phyloP scores from a whole-genome alignment of 306 rosid species.

The Malus sieversii region DNA sequence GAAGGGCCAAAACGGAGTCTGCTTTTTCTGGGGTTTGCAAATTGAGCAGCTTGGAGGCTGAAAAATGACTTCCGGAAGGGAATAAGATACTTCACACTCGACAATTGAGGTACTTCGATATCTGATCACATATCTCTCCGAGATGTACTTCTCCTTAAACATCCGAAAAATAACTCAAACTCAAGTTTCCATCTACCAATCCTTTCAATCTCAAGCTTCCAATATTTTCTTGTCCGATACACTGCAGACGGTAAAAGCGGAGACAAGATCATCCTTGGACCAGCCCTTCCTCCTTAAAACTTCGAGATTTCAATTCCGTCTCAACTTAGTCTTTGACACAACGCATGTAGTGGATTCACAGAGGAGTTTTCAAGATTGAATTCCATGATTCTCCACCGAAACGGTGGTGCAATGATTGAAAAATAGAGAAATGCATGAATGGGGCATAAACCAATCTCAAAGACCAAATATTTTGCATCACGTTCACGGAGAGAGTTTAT shows the following conservation, averaged over 20 bases:
- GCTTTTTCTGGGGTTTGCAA: neutral
- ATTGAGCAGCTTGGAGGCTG: constrained; percentile 2
- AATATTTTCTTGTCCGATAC: constrained; percentile 28
- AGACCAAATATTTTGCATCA: constrained; percentile 10
- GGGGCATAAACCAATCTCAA: constrained; percentile 19
- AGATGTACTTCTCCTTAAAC: no score
- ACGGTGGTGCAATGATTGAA: neutral
- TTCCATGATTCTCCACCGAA: constrained; percentile 13
- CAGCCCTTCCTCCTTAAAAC: constrained; percentile 48
- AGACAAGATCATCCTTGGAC: constrained; percentile 20
- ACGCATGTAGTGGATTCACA: constrained; percentile 13
- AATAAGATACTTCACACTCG: no score
- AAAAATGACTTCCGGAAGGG: no score
- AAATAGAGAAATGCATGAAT: neutral
- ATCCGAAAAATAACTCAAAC: no score
- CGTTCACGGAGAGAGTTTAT: neutral
- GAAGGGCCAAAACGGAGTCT: constrained; percentile 7
- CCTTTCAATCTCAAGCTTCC: no score
- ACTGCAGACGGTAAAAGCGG: constrained; percentile 28
- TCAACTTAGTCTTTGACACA: constrained; percentile 6
- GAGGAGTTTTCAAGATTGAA: constrained; percentile 16
- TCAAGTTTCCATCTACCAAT: no score
- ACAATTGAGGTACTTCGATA: no score
- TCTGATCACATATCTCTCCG: no score
- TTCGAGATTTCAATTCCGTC: constrained; percentile 27